A percentile compares a stretch with the other conserved stretches of the same genome.
Conservation (phyloP, 2,329 filamentous ascomycete species). For the Nemania bipapillata region DNA sequence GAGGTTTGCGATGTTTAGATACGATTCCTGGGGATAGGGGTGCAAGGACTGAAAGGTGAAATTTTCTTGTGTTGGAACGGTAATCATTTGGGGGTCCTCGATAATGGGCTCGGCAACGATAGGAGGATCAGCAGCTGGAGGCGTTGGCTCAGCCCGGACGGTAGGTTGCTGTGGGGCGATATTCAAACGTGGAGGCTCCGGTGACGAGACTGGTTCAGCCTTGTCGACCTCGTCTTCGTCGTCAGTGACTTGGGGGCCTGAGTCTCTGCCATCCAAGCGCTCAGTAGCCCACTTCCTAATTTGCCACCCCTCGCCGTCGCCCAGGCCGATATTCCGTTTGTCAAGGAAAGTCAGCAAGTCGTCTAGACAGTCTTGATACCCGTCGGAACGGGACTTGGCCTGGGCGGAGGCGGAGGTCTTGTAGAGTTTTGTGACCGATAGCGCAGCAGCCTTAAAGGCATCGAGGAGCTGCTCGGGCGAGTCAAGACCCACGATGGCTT, state of each 20-base stretch:
- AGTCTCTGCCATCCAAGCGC: conserved; percentile 71
- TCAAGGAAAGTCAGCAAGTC: conserved; percentile 89
- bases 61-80: conserved; percentile 66
- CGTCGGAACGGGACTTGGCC: conserved; percentile 77
- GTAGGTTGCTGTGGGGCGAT: conserved; percentile 55
- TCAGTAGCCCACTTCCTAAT: conserved; percentile 75
- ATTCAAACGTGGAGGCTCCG: conserved; percentile 64
- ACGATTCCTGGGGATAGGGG: conserved; percentile 66
- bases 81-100: conserved; percentile 52
- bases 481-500: conserved; percentile 54
- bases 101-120: conserved; percentile 36
- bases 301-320: conserved; percentile 78
- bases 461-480: conserved; percentile 77
- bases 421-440: conserved; percentile 96
- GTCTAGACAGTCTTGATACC: conserved; percentile 93
- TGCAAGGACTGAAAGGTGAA: conserved; percentile 78
- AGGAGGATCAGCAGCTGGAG: conserved; percentile 44
- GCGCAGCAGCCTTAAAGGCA: conserved; percentile 89
- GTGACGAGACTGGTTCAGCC: conserved; percentile 68
- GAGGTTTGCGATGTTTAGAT: conserved; percentile 70
- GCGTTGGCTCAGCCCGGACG: conserved; percentile 54
- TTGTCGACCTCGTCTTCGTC: conserved; percentile 77
- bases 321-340: conserved; percentile 78
- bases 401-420: conserved; percentile 86
- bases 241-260: conserved; percentile 65